Percentiles rank a stretch among this genome's conserved stretches.
Conservation (phyloP, 495 filamentous ascomycete species). For the Annulohypoxylon bovei region DNA sequence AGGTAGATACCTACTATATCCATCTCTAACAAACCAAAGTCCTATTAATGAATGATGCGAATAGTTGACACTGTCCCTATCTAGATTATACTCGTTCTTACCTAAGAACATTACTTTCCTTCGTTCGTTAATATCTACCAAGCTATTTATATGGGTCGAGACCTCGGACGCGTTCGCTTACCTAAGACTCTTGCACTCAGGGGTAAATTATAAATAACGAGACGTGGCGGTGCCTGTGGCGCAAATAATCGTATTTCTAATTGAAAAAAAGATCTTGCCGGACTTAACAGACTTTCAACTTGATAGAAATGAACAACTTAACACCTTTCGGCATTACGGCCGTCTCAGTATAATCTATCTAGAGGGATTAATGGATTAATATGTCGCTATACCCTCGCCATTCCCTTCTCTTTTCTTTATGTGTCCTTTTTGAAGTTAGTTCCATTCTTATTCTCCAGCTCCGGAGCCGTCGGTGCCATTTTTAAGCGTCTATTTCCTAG, state of each 20-base stretch:
- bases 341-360: slow-evolving; percentile 18
- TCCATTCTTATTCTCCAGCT: slow-evolving; percentile 9
- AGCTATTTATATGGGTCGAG: background rate
- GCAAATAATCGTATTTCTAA: slow-evolving; percentile 6
- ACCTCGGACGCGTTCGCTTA: background rate
- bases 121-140: too few relatives aligned
- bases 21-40: too few relatives aligned
- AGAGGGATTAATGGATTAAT: slow-evolving; percentile 48
- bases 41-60: too few relatives aligned
- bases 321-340: background rate
- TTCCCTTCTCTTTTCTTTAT: slow-evolving; percentile 22
- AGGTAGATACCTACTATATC: too few relatives aligned
- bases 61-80: too few relatives aligned
- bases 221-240: slow-evolving; percentile 37
- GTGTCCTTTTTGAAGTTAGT: slow-evolving; percentile 23
- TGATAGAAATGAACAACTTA: background rate
- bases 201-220: background rate
- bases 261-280: slow-evolving; percentile 16
- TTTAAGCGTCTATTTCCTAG: background rate
- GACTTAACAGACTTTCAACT: slow-evolving; percentile 12
- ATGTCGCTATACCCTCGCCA: slow-evolving; percentile 41
- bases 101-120: too few relatives aligned
- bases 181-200: slow-evolving; percentile 1
- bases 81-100: too few relatives aligned
- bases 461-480: background rate